Evolutionary conservation across 2,329 filamentous ascomycete genomes (phyloP).

Genomic region (Domatiomyces catenatus): DNA sequence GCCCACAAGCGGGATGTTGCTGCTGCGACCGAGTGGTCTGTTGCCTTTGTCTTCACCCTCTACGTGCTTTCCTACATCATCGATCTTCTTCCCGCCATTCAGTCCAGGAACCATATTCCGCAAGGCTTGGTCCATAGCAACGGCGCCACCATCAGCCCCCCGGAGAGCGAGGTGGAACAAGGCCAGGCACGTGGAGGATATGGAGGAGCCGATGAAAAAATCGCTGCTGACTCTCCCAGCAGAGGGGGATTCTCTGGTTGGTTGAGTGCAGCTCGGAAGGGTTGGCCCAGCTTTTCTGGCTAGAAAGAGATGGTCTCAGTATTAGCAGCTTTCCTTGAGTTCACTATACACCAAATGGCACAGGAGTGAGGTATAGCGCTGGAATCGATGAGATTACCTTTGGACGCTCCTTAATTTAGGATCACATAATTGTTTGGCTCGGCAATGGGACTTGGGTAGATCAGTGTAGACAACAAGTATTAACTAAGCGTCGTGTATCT

Average conservation of each 20-base stretch:
- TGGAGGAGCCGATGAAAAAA: constrained; percentile 41
- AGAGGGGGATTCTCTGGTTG: constrained; percentile 63
- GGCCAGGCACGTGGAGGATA: constrained; percentile 49
- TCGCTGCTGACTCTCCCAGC: constrained; percentile 29
- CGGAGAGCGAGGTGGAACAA: constrained; percentile 29
- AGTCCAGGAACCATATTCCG: constrained; percentile 38
- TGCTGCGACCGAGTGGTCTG: constrained; percentile 61
- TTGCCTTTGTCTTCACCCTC: constrained; percentile 16
- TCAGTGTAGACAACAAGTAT: no score
- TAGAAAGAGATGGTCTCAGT: constrained; percentile 46
- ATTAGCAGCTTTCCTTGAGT: constrained; percentile 21
- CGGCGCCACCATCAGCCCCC: background rate
- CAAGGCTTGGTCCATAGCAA: constrained; percentile 21
- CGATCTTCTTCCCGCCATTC: constrained; percentile 67
- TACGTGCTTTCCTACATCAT: constrained; percentile 78
- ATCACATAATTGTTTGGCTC: no score
- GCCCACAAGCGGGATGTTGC: constrained; percentile 44
- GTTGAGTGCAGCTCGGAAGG: constrained; percentile 65
- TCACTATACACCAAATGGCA: background rate
- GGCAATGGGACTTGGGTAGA: no score
- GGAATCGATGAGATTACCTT: background rate
- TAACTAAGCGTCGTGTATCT: no score
- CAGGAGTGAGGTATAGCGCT: background rate
- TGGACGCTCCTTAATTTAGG: no score
- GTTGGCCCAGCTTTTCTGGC: constrained; percentile 69